Conservation (phyloP, 768 basidiomycete species). For the Pilatotrama ljubarskyi region DNA sequence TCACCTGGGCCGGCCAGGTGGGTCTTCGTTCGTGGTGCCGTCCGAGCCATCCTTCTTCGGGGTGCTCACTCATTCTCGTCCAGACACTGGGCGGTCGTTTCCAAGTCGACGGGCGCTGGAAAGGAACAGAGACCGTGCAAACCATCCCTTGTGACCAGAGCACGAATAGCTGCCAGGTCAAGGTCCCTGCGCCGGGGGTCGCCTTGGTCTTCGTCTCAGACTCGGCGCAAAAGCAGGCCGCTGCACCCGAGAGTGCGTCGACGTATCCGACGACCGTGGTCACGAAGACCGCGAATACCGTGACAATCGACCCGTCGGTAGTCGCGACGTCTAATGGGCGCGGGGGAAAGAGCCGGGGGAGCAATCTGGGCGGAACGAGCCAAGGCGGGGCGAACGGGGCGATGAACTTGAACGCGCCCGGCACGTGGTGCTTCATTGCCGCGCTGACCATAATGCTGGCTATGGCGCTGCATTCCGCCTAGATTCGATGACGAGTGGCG, state of each 20-base stretch:
- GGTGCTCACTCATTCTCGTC: not conserved
- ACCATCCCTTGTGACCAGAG: conserved; percentile 41
- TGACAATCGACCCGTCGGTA: conserved; percentile 51
- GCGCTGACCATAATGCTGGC: not conserved
- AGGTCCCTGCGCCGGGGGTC: conserved; percentile 69
- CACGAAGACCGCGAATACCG: conserved; percentile 54
- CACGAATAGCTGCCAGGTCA: conserved; percentile 55
- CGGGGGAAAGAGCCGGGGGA: conserved; percentile 36
- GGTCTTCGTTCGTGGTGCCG: not conserved
- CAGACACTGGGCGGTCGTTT: conserved; percentile 37
- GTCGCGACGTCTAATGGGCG: conserved; percentile 69
- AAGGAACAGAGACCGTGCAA: conserved; percentile 34
- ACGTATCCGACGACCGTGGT: conserved; percentile 55
- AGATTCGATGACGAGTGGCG: not conserved
- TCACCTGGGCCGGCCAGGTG: conserved; percentile 53
- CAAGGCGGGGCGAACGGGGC: conserved; percentile 20
- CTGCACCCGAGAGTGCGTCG: conserved; percentile 34
- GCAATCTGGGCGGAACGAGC: conserved; percentile 26
- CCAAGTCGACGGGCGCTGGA: conserved; percentile 42
- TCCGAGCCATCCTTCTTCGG: too few relatives aligned
- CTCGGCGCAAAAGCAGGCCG: conserved; percentile 37
- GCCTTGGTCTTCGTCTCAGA: conserved; percentile 73
- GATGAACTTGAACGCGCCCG: not conserved
- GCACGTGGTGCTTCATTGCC: not conserved
- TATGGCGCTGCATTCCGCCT: not conserved